A percentile compares a stretch with the other conserved stretches of the same genome.
Conservation (phyloP, 306 rosid genomes). For the Pterocarpus santalinus region DNA sequence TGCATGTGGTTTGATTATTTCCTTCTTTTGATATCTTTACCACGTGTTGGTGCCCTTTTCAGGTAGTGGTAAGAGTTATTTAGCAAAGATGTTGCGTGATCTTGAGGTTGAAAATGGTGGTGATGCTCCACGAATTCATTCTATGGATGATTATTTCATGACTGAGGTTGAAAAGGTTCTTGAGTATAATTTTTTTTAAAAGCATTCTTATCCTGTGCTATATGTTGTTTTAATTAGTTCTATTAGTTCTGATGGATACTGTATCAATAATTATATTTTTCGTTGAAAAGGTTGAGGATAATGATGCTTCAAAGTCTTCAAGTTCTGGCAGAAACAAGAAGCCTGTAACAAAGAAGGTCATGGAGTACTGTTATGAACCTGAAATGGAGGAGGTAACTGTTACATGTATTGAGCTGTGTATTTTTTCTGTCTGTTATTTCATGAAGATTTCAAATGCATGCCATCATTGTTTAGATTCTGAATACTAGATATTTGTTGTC, state of each 20-base stretch:
- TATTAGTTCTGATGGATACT: conserved; percentile 28
- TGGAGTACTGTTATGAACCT: conserved; percentile 99
- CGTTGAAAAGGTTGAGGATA: conserved; percentile 75
- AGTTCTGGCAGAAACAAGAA: conserved; percentile 83
- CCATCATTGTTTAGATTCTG: conserved; percentile 27
- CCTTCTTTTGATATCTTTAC: conserved; percentile 33
- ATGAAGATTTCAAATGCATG: conserved; percentile 25
- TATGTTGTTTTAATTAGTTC: conserved; percentile 25
- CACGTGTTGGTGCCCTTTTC: conserved; percentile 41
- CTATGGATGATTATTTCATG: conserved; percentile 98
- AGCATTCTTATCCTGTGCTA: conserved; percentile 19
- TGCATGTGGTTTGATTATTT: conserved; percentile 37
- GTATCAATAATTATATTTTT: conserved; percentile 40
- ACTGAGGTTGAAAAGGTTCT: conserved; percentile 95
- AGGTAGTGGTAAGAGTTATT: conserved; percentile 99
- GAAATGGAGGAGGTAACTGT: conserved; percentile 95
- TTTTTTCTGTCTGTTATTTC: conserved; percentile 29
- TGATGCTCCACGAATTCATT: conserved; percentile 92
- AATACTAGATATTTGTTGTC: conserved; percentile 5
- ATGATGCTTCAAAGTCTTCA: conserved; percentile 70
- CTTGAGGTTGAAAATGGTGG: conserved; percentile 92
- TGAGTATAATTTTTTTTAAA: conserved; percentile 23
- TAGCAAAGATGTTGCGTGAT: conserved; percentile 95
- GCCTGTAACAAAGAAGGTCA: conserved; percentile 76
- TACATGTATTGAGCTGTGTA: conserved; percentile 30